These are phyloP conservation scores for Emericellopsis cladophorae DNA, from an alignment of 2,329 filamentous ascomycete genomes.

Conservation along the genomic window DNA sequence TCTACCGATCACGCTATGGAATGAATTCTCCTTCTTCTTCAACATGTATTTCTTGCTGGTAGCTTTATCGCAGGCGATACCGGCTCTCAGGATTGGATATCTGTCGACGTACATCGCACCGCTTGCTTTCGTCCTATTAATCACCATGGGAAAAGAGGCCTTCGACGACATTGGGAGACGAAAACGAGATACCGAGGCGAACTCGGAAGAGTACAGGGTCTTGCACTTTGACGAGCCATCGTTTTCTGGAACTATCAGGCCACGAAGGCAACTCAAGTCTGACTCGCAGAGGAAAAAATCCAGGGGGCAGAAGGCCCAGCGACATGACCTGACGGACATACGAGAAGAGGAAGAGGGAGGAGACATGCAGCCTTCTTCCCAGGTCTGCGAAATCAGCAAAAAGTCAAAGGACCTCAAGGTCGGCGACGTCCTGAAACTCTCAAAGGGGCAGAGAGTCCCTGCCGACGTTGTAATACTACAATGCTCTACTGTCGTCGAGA, in stretches of 20 bases:
- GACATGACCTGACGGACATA: conserved; percentile 44
- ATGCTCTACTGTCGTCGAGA: conserved; percentile 50
- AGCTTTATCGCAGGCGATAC: conserved; percentile 85
- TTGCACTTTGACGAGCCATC: conserved; percentile 54
- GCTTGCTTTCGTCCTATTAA: conserved; percentile 77
- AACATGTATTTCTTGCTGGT: conserved; percentile 98
- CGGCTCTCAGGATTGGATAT: conserved; percentile 81
- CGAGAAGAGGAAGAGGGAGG: conserved; percentile 53
- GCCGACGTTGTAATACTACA: conserved; percentile 91
- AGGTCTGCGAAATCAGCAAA: conserved; percentile 56
- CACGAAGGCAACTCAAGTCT: conserved; percentile 29
- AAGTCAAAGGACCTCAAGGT: conserved; percentile 84
- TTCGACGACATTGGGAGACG: conserved; percentile 83
- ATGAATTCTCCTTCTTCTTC: conserved; percentile 99
- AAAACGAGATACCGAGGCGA: conserved; percentile 82
- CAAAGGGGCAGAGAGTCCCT: conserved; percentile 84
- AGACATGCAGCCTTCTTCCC: conserved; percentile 32
- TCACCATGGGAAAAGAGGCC: conserved; percentile 92
- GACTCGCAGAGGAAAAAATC: conserved; percentile 14
- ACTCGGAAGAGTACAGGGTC: conserved; percentile 78
- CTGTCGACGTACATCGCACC: conserved; percentile 90
- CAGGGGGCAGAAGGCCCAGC: conserved; percentile 15
- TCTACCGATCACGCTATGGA: conserved; percentile 86
- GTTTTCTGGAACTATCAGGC: conserved; percentile 22
- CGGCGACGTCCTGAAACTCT: conserved; percentile 86